Evolutionary conservation across 2,329 filamentous ascomycete species (phyloP).

Genomic region (Verticillium isaacii): DNA sequence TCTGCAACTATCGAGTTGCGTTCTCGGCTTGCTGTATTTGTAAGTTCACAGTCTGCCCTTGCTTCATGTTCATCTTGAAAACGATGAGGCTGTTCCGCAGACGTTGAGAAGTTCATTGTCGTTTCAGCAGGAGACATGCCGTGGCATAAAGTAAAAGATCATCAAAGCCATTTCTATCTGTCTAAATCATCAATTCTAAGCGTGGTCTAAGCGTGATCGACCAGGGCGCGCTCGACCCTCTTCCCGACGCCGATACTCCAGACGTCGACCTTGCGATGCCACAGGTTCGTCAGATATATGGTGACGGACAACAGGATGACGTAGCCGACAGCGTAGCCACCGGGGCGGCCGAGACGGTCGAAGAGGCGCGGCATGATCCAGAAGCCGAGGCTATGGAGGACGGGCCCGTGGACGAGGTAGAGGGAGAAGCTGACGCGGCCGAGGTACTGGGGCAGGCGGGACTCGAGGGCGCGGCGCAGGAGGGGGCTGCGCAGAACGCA

Average conservation of each 20-base stretch:
- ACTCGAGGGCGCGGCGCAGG: constrained; percentile 23
- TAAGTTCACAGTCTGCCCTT: too few species aligned
- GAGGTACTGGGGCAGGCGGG: constrained; percentile 27
- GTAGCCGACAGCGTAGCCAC: constrained; percentile 26
- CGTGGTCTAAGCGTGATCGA: neutral
- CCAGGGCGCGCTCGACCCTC: constrained; percentile 26
- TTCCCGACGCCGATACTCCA: constrained; percentile 32
- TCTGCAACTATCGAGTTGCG: too few species aligned
- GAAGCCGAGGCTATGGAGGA: constrained; percentile 21
- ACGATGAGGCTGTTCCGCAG: too few species aligned
- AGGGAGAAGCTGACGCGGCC: constrained; percentile 34
- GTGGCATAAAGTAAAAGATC: too few species aligned
- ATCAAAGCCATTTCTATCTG: too few species aligned
- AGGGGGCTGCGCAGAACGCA: constrained; percentile 27
- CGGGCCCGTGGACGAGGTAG: constrained; percentile 32
- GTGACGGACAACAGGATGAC: constrained; percentile 22
- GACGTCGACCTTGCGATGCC: constrained; percentile 27
- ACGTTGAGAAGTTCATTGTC: too few species aligned
- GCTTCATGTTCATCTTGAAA: too few species aligned
- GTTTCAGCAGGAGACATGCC: too few species aligned
- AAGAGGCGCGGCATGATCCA: constrained; percentile 33
- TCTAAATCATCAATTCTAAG: too few species aligned
- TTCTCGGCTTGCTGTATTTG: too few species aligned
- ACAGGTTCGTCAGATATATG: constrained; percentile 28
- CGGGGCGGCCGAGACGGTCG: constrained; percentile 24